Percentiles rank a stretch among this genome's conserved stretches.
These are phyloP conservation scores for Pseudocercospora ulei DNA, from an alignment of 2,329 filamentous ascomycete genomes.

Conservation along the genomic window DNA sequence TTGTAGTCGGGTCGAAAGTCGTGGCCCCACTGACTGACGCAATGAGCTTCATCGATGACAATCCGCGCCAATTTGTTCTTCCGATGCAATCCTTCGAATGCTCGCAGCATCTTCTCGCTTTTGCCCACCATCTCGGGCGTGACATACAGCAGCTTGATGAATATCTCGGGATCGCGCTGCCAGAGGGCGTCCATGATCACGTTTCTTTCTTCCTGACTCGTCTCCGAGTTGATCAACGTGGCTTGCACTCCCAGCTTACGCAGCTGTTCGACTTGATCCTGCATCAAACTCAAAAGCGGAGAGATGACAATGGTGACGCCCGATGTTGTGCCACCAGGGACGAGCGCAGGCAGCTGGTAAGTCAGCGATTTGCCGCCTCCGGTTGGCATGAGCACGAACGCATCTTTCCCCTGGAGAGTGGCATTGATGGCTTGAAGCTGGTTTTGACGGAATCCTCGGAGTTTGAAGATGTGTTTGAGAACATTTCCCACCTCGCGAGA, in stretches of 20 bases:
- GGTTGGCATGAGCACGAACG: constrained; percentile 95
- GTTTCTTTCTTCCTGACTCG: constrained; percentile 51
- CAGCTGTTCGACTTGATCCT: constrained; percentile 86
- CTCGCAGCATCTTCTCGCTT: constrained; percentile 57
- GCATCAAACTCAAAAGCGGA: constrained; percentile 88
- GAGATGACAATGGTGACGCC: constrained; percentile 94
- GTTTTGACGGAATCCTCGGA: constrained; percentile 78
- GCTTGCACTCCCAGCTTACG: constrained; percentile 66
- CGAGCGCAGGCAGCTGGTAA: constrained; percentile 84
- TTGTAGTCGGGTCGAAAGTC: constrained; percentile 97
- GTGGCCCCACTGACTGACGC: constrained; percentile 97
- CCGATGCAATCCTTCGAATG: constrained; percentile 57
- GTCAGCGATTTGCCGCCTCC: constrained; percentile 94
- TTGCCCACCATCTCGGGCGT: constrained; percentile 95
- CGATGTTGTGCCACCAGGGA: constrained; percentile 66
- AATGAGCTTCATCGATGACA: constrained; percentile 98
- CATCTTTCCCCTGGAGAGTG: constrained; percentile 75
- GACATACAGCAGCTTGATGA: constrained; percentile 80
- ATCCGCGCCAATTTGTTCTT: constrained; percentile 70
- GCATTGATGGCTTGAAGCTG: constrained; percentile 95
- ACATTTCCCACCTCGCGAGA: constrained; percentile 71
- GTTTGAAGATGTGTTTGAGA: constrained; percentile 72
- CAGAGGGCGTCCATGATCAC: constrained; percentile 57
- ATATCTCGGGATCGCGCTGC: constrained; percentile 58
- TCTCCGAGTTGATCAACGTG: constrained; percentile 70